Base-by-base conservation (phyloP, 2,329 filamentous ascomycete species). In the Calonectria naviculata region DNA sequence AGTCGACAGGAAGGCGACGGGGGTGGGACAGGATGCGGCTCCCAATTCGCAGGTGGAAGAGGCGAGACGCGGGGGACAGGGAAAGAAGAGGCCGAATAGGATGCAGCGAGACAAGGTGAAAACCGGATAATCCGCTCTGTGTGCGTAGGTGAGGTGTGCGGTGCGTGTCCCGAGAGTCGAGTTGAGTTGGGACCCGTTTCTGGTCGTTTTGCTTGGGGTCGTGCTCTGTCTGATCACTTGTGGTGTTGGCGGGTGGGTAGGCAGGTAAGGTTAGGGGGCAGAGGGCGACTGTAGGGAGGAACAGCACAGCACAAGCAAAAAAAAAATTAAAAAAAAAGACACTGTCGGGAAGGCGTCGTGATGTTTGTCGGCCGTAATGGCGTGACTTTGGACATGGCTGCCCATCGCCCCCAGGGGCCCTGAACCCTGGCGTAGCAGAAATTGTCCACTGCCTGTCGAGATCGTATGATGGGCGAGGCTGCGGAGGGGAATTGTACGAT, bases 401-500 rank as follows among this genome's bases (percentile, higher is more conserved):
- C 64, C 71, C 74, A 49, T 70, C 58, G 49, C 44, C 73, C 73
- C 46, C 68, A 78, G 77, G 77, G 77, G 75, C 70, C 77, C 76
- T 74, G 75, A 71, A 72, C 75, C 75, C 77, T 76, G 77, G 75
- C 75, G 76, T 76, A 78, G 71, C 75, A 75, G 72, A 78, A 77
- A 76, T 74, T 77, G 76, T 72, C 71, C 73, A 75, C 74, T 75
- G 47, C 67, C 62, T 65, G 72, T 29, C 73, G 74, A 81, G 77
- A 82, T 83, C 82, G 81, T 83, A 83, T 83, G 81, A 83, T 83
- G 76, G 65, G 70, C 81, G 73, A 83, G 81, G 81, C 82, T 83
- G 76, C 68, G 73, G 77, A 81, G 80, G 79, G 78, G 78, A 79
- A 79, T 79, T 78, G 78, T 76, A 79, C 78, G 78, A 79, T 79